Evolutionary conservation across 768 basidiomycete genomes (phyloP), one percentile per base, ranked within the genome.

Genomic region (Boletales sp.): DNA sequence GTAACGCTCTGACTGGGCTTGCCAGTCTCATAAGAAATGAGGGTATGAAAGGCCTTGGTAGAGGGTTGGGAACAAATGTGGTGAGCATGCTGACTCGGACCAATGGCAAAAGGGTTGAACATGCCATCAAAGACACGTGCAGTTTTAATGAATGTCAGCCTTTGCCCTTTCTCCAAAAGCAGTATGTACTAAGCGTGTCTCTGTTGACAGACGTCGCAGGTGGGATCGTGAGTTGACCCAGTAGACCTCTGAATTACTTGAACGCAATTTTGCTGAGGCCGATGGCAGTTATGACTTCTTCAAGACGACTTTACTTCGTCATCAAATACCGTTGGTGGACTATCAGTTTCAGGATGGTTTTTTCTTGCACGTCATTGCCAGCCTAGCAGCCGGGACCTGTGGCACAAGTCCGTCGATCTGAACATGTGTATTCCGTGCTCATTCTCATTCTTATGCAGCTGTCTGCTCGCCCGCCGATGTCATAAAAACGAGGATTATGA

Each of bases 381-480:
- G 88, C 61, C 71, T 78, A 53, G 67, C 84, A 8, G 86, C 88
- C 14, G 88, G 87, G 21, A 82, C 85, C 27, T 76, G 89, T 53
- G 87, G 87, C 37, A 90, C 88, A 13, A 89, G 88, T 90, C 50
- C 32, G 81, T 72, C 40, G 12, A 38, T 6, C 18, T 30, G n/a
- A 17, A 37, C 10, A 13, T 9, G 15, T 35, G 15, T 34, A 17
- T 37, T 18, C 30, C 29, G 1, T 44, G 18, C 53, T 60, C 30
- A 57, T 44, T 19, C 47, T 48, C 8, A 24, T 40, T 27, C 7
- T 9, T 37, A 17, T 31, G 5, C 53, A 90, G 88, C 88, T 43
- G 79, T 90, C 12, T 88, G 85, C 51, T 85, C 88, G 18, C 88
- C 88, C 13, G 84, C 80, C 3, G 88, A 90, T 57, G 88, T 90